Evolutionary conservation across 2,329 filamentous ascomycete species (phyloP).

Genomic region (Fusarium sp.): DNA sequence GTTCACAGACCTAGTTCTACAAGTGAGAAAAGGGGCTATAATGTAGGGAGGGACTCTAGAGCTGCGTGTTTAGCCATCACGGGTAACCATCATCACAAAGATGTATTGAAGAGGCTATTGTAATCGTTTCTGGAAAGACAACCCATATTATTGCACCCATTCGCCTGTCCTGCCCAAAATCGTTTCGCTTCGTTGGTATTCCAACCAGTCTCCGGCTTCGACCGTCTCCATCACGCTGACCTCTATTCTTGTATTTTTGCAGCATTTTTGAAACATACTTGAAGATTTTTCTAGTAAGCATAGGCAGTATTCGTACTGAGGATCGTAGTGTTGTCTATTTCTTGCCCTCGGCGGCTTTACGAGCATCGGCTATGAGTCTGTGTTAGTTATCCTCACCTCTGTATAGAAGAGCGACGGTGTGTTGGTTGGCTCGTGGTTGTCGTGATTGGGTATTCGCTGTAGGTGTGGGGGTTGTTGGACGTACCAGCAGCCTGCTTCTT

Average conservation of each 20-base stretch:
- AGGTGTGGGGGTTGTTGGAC: slow-evolving; percentile 31
- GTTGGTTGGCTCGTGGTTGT: background rate
- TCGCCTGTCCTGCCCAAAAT: slow-evolving; percentile 49
- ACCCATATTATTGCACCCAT: slow-evolving; percentile 44
- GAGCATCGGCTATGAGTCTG: slow-evolving; percentile 62
- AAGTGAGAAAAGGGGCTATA: background rate
- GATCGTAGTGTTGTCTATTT: slow-evolving; percentile 42
- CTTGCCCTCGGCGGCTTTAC: slow-evolving; percentile 57
- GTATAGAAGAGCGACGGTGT: background rate
- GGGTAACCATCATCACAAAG: slow-evolving; percentile 18
- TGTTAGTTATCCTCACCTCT: background rate
- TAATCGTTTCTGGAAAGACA: slow-evolving; percentile 30
- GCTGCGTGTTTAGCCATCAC: slow-evolving; percentile 28
- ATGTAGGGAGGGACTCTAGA: background rate
- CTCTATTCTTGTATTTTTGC: background rate
- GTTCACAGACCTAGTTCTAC: background rate
- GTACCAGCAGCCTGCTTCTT: slow-evolving; percentile 70
- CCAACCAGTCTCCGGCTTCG: slow-evolving; percentile 6
- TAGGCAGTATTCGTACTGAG: background rate
- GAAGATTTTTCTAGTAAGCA: background rate
- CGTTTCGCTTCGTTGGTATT: slow-evolving; percentile 37
- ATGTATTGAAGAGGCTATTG: slow-evolving; percentile 40
- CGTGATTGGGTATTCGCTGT: background rate
- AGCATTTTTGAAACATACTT: background rate
- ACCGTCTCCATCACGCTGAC: background rate